A percentile compares a stretch with the other conserved stretches of the same genome.
These are phyloP conservation scores for Alternaria rosae DNA, from an alignment of 2,329 filamentous ascomycete genomes.

Conservation along the genomic window DNA sequence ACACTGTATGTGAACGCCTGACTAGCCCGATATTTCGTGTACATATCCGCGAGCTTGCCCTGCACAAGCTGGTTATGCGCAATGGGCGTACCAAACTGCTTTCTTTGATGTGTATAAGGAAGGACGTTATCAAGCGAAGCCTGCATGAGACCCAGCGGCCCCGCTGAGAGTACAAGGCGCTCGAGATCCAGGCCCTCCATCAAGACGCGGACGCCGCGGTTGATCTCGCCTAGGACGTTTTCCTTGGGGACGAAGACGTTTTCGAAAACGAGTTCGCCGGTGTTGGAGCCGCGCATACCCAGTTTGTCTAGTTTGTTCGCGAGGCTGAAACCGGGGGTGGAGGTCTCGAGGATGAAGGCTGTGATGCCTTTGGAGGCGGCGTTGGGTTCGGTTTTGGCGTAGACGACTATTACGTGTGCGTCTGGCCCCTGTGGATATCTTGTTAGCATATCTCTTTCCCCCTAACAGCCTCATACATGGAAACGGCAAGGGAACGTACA, in stretches of 20 bases:
- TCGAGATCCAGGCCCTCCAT: conserved; percentile 98
- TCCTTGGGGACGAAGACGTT: conserved; percentile 85
- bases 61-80: conserved; percentile 94
- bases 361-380: conserved; percentile 90
- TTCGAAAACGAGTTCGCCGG: conserved; percentile 91
- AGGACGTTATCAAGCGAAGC: conserved; percentile 83
- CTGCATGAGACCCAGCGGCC: conserved; percentile 94
- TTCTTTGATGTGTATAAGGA: conserved; percentile 87
- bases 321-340: conserved; percentile 77
- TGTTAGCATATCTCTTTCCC: not conserved
- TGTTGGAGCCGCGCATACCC: conserved; percentile 97
- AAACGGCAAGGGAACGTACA: conserved; percentile 56
- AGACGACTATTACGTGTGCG: conserved; percentile 92
- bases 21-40: conserved; percentile 86
- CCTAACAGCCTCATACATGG: not conserved
- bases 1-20: conserved; percentile 88
- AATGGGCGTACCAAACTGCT: conserved; percentile 86
- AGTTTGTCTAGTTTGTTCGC: conserved; percentile 95
- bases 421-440: conserved; percentile 71
- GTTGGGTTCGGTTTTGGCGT: conserved; percentile 88
- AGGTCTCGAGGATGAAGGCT: conserved; percentile 85
- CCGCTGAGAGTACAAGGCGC: conserved; percentile 87
- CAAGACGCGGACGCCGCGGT: conserved; percentile 85
- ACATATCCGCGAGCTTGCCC: conserved; percentile 95
- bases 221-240: conserved; percentile 80